These are phyloP conservation scores for Papiliotrema terrestris DNA, from an alignment of 1,284 basidiomycete genomes.

Conservation along the genomic window DNA sequence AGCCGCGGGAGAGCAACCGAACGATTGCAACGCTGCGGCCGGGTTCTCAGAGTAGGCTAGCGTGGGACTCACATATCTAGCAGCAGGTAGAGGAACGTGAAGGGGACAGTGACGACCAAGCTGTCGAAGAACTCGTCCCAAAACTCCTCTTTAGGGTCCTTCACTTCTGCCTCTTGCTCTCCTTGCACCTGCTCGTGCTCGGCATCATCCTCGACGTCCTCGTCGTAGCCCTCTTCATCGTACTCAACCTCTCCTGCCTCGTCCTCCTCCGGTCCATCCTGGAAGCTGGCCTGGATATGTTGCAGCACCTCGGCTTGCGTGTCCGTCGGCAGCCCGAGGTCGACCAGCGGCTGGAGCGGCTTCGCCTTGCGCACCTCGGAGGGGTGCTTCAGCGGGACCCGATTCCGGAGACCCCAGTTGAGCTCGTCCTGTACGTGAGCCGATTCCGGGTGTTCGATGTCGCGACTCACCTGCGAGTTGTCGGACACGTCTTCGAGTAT, in stretches of 20 bases:
- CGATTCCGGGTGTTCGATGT: background rate
- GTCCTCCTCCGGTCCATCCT: background rate
- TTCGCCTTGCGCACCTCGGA: background rate
- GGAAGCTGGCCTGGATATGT: background rate
- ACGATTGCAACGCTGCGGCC: background rate
- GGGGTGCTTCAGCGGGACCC: background rate
- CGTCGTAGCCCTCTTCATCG: background rate
- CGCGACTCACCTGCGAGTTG: background rate
- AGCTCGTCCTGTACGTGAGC: background rate
- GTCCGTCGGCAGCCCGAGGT: conserved; percentile 2
- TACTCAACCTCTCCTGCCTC: background rate
- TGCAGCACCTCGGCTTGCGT: conserved; percentile 5
- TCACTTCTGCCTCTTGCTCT: conserved; percentile 11
- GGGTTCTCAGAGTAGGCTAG: background rate
- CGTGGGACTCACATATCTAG: conserved; percentile 44
- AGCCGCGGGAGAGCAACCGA: too few relatives aligned
- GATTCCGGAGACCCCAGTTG: background rate
- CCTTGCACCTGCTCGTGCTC: background rate
- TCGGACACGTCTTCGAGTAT: conserved; percentile 16
- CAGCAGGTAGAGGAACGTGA: conserved; percentile 42
- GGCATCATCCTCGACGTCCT: background rate
- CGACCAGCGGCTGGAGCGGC: conserved; percentile 9
- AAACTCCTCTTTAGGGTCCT: conserved; percentile 17
- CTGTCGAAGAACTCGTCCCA: conserved; percentile 48
- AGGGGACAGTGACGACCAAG: conserved; percentile 44